Evolutionary conservation across 306 rosid species (phyloP).

Genomic region (Quercus rubra): DNA sequence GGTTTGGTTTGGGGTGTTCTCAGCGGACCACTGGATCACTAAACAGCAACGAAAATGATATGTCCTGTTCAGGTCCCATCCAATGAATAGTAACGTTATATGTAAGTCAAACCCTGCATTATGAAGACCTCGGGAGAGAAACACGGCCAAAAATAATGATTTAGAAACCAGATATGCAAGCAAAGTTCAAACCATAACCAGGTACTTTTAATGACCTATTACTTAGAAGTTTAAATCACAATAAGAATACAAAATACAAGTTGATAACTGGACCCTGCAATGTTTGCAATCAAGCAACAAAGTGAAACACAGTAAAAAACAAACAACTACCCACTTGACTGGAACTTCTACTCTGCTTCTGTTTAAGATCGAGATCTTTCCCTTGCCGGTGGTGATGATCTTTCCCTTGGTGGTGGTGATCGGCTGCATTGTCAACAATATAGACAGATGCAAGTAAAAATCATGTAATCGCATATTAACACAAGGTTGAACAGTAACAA

Average conservation of each 20-base stretch:
- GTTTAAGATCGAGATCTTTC: slow-evolving; percentile 51
- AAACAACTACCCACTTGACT: slow-evolving; percentile 31
- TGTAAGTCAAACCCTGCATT: no score
- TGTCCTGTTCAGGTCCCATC: no score
- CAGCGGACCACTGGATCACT: neutral
- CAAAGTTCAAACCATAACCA: neutral
- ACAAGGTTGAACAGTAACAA: slow-evolving; percentile 1
- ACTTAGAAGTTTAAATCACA: slow-evolving; percentile 16
- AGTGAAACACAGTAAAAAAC: neutral
- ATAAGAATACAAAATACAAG: slow-evolving; percentile 20
- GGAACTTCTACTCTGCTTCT: slow-evolving; percentile 24
- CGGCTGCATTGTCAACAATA: slow-evolving; percentile 46
- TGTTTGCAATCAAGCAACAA: slow-evolving; percentile 27
- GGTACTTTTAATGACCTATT: no score
- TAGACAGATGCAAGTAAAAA: neutral
- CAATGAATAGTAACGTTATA: no score
- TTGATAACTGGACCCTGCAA: slow-evolving; percentile 5
- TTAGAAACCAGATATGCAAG: neutral
- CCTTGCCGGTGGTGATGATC: slow-evolving; percentile 55
- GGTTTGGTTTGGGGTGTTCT: no score
- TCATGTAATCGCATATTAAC: neutral
- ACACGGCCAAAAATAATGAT: no score
- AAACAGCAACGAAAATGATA: neutral
- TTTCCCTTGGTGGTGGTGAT: slow-evolving; percentile 53
- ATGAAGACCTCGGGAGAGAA: no score